Percentiles rank a stretch among this genome's conserved stretches.
phyloP scores from a whole-genome alignment of 2,329 filamentous ascomycete species.

The Zymoseptoria tritici region DNA sequence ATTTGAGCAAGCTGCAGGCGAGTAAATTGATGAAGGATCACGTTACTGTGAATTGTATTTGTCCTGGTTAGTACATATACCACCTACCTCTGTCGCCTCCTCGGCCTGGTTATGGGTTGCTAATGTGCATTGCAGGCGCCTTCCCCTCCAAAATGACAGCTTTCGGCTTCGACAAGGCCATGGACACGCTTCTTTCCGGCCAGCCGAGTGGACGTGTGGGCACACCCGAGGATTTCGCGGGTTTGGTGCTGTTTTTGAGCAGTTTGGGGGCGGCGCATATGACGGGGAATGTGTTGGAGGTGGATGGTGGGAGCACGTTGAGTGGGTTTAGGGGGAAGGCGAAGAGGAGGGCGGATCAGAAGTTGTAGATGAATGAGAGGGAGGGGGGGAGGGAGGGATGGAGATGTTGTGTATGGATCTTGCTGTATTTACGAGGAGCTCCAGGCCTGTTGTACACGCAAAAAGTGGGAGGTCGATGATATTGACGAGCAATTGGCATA shows the following conservation, averaged over 20 bases:
- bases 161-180: slow-evolving; percentile 39
- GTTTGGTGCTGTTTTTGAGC: slow-evolving; percentile 39
- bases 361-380: slow-evolving; percentile 8
- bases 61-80: too few relatives aligned
- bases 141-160: slow-evolving; percentile 53
- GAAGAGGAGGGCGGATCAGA: slow-evolving; percentile 16
- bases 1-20: slow-evolving; percentile 49
- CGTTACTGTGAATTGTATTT: slow-evolving; percentile 50
- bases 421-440: background rate
- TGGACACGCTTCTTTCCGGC: slow-evolving; percentile 39
- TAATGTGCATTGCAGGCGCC: slow-evolving; percentile 22
- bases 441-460: too few relatives aligned
- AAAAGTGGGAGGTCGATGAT: too few relatives aligned
- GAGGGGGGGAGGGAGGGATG: background rate
- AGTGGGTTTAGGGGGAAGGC: slow-evolving; percentile 36
- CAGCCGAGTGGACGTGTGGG: slow-evolving; percentile 43
- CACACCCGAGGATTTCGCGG: slow-evolving; percentile 43
- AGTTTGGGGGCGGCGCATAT: slow-evolving; percentile 37
- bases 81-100: too few relatives aligned
- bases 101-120: too few relatives aligned
- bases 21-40: slow-evolving; percentile 45
- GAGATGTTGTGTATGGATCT: background rate
- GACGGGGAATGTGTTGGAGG: slow-evolving; percentile 42
- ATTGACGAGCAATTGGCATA: too few relatives aligned
- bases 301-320: slow-evolving; percentile 41